These are phyloP conservation scores for Escallonia rubra DNA, from an alignment of 129 eudicot genomes.

Conservation along the genomic window DNA sequence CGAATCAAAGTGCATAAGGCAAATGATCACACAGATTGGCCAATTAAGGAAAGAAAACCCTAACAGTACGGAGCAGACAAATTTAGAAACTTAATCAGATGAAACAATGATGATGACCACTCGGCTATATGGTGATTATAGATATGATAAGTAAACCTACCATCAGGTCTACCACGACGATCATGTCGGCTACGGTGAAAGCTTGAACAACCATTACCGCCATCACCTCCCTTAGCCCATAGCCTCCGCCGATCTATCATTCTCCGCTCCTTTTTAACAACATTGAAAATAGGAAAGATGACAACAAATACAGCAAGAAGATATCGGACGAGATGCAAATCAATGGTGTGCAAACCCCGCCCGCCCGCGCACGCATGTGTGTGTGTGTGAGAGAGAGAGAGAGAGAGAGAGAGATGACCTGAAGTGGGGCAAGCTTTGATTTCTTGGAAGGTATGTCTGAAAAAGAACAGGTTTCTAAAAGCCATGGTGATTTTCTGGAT, in stretches of 20 bases:
- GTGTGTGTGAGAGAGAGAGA: not conserved
- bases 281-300: not conserved
- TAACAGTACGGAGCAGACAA: no score
- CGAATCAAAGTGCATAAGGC: no score
- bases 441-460: constrained; percentile 50
- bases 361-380: no score
- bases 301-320: not conserved
- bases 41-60: no score
- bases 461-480: constrained; percentile 37
- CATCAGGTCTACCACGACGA: constrained; percentile 90
- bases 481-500: constrained; percentile 47
- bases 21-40: no score
- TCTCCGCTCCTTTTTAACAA: constrained; percentile 60
- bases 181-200: constrained; percentile 72
- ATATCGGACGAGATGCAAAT: not conserved
- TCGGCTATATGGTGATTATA: no score
- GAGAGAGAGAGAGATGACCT: constrained; percentile 38
- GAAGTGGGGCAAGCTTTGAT: constrained; percentile 70
- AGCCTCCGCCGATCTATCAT: constrained; percentile 78
- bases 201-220: constrained; percentile 91
- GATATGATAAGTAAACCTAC: constrained; percentile 29
- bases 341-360: not conserved
- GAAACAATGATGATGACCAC: no score
- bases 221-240: constrained; percentile 94
- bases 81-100: not conserved